Evolutionary conservation across 192 early-diverging fungal species (phyloP).

Genomic region (Backusella mclennaniae): DNA sequence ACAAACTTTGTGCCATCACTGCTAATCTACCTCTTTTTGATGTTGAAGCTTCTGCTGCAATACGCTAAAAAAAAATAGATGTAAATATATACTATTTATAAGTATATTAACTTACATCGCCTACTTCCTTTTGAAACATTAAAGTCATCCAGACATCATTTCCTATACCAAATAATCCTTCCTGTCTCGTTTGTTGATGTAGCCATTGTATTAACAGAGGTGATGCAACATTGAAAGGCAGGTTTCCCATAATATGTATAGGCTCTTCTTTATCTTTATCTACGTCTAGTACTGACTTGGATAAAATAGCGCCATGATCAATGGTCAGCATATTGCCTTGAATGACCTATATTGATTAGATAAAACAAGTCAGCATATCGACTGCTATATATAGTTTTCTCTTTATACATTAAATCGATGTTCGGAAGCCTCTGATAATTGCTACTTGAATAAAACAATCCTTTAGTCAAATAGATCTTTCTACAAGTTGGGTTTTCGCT

Average conservation of each 20-base stretch:
- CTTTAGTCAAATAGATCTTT: background rate
- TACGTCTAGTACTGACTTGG: conserved; percentile 28
- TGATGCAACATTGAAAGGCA: conserved; percentile 77
- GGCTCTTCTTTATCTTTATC: background rate
- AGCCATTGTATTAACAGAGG: conserved; percentile 74
- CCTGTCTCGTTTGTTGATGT: conserved; percentile 45
- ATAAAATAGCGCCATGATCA: conserved; percentile 52
- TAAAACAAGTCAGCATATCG: background rate
- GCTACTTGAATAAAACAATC: conserved; percentile 33
- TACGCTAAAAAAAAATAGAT: conserved; percentile 37
- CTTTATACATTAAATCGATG: conserved; percentile 45
- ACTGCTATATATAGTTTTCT: background rate
- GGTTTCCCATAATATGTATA: conserved; percentile 73
- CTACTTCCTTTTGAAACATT: conserved; percentile 87
- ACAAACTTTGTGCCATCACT: conserved; percentile 69
- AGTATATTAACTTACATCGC: conserved; percentile 34
- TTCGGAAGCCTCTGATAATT: conserved; percentile 67
- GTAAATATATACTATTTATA: background rate
- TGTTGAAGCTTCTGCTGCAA: conserved; percentile 52
- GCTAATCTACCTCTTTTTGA: conserved; percentile 63
- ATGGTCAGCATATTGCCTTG: conserved; percentile 66
- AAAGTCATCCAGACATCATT: conserved; percentile 63
- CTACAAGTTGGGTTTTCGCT: background rate
- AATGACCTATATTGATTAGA: conserved; percentile 29
- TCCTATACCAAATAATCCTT: conserved; percentile 59